Evolutionary conservation across 2,329 filamentous ascomycete species (phyloP), one percentile per base, ranked within the genome.

Genomic region (Cytospora leucostoma): DNA sequence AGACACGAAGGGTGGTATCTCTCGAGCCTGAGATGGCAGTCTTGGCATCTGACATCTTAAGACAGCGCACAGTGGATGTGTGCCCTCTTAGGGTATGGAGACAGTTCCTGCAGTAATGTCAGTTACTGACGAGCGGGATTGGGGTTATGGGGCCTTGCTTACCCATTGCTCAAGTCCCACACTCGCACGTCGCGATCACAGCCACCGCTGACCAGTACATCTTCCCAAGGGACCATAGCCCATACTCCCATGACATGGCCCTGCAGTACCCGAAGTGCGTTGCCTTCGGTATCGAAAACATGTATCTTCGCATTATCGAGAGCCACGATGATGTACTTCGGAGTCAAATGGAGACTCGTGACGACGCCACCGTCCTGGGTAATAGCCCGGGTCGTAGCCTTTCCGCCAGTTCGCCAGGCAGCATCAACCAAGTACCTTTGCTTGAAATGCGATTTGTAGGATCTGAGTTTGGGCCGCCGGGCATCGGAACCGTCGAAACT

Each of bases 161-260:
- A 96, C 92, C 93, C 95, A 66, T 92, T 96, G 57, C 88, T 88
- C 81, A 99, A 88, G 72, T 99, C 91, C 95, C 95, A 99, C 7
- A 99, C 95, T 63, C 95, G 86, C 34, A 99, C 95, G 73, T 99
- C 95, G 65, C 95, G 87, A 78, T 99, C 95, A 74, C 95, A 99
- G 7, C 95, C 95, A 70, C 95, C 95, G 71, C 93, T 97, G 65
- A 99, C 95, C 66, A 99, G 83, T 59, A 92, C 90, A 74, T 99
- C 94, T 65, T 92, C 94, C 91, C 93, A 97, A 7, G 95, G 95
- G 32, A 99, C 93, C 94, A 99, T 98, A 56, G 95, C 95, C 95
- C 95, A 99, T 21, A 99, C 95, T 49, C 95, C 95, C 95, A 99
- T 99, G 52, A 98, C 91, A 78, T 99, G 95, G 12, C 95, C 95